Evolutionary conservation across 2,329 filamentous ascomycete species (phyloP).

Genomic region (Diplocarpon mali): DNA sequence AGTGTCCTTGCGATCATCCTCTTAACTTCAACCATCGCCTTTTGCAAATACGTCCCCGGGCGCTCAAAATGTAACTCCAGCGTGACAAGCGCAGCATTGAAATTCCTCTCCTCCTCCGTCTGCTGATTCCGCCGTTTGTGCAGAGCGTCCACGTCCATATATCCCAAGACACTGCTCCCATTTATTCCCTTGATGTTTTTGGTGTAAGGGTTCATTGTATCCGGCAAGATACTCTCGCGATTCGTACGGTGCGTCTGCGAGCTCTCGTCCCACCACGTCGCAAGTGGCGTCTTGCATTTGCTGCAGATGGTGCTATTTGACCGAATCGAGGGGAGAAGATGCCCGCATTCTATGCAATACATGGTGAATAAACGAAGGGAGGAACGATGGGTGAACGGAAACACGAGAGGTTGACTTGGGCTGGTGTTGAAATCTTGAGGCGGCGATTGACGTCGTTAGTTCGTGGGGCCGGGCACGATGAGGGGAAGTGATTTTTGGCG

Average conservation of each 20-base stretch:
- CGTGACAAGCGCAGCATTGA: slow-evolving; percentile 48
- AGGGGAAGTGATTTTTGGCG: background rate
- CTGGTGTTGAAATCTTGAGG: no score
- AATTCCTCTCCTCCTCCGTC: slow-evolving; percentile 53
- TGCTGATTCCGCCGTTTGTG: slow-evolving; percentile 25
- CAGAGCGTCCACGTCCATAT: slow-evolving; percentile 9
- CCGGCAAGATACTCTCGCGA: slow-evolving; percentile 21
- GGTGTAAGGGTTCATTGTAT: slow-evolving; percentile 7
- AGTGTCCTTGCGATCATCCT: slow-evolving; percentile 49
- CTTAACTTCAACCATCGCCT: slow-evolving; percentile 42
- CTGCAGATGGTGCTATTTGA: slow-evolving; percentile 22
- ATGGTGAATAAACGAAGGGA: slow-evolving; percentile 7
- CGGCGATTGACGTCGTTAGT: no score
- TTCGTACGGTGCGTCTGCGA: slow-evolving; percentile 24
- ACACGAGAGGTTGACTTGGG: no score
- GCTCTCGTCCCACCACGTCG: slow-evolving; percentile 26
- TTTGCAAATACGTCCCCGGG: slow-evolving; percentile 44
- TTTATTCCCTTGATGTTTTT: background rate
- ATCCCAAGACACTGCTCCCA: background rate
- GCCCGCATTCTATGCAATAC: slow-evolving; percentile 25
- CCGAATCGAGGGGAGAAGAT: slow-evolving; percentile 20
- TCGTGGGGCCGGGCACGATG: no score
- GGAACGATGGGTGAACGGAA: no score
- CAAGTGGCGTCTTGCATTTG: slow-evolving; percentile 25
- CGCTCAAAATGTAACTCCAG: slow-evolving; percentile 51